Percentiles rank a stretch among this genome's conserved stretches.
Conservation (phyloP, 805 yeast species). For the Cyberlindnera mississippiensis region DNA sequence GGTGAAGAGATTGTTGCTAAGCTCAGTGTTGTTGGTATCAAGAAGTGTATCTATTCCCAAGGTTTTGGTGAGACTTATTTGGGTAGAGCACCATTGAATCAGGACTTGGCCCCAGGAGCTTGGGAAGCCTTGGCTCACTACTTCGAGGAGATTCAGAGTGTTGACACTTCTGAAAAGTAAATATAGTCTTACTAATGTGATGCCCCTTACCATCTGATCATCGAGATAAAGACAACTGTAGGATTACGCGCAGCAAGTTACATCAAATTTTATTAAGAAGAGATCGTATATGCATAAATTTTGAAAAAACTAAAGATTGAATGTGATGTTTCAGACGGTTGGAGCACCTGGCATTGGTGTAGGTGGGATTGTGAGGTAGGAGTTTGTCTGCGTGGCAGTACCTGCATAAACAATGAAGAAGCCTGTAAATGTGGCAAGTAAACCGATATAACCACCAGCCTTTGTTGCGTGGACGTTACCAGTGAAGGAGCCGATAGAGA, state of each 20-base stretch:
- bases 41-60: conserved; percentile 37
- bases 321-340: conserved; percentile 23
- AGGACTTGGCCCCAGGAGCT: conserved; percentile 30
- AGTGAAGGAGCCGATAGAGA: conserved; percentile 50
- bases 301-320: neutral
- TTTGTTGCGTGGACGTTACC: conserved; percentile 37
- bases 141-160: conserved; percentile 13
- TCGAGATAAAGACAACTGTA: neutral
- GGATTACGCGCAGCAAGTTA: neutral
- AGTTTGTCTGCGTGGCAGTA: conserved; percentile 53
- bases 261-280: neutral
- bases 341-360: conserved; percentile 48
- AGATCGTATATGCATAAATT: neutral
- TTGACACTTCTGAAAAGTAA: conserved; percentile 26
- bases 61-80: conserved; percentile 42
- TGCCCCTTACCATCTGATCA: neutral
- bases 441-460: conserved; percentile 64
- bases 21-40: conserved; percentile 45
- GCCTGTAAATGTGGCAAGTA: conserved; percentile 51
- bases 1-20: conserved; percentile 38
- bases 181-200: too few species aligned
- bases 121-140: conserved; percentile 27
- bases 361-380: conserved; percentile 51
- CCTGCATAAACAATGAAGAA: conserved; percentile 66
- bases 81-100: conserved; percentile 46